Conservation (phyloP, 345 rosid species). For the Murraya paniculata region DNA sequence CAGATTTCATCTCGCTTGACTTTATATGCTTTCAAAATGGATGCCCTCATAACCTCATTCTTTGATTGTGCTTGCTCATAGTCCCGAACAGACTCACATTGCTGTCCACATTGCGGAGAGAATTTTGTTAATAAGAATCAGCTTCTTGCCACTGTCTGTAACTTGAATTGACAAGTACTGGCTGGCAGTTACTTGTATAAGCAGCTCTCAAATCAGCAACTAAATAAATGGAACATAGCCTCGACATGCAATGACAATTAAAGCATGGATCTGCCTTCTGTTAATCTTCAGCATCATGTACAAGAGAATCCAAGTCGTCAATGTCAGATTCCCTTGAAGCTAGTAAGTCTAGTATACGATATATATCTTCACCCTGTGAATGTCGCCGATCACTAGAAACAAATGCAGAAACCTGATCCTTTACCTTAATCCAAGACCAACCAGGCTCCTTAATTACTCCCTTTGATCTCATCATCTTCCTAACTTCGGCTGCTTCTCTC, state of each 20-base stretch:
- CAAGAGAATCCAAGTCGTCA: conserved; percentile 25
- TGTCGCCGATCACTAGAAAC: conserved; percentile 65
- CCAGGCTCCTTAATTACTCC: conserved; percentile 87
- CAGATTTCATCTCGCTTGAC: background rate
- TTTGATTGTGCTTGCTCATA: background rate
- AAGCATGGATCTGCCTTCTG: conserved; percentile 5
- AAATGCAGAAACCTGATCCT: conserved; percentile 51
- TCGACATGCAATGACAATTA: conserved; percentile 5
- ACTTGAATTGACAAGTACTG: background rate
- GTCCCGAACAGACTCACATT: background rate
- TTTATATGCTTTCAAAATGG: background rate
- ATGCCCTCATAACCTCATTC: background rate
- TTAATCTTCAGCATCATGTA: conserved; percentile 22
- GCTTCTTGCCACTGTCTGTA: conserved; percentile 8
- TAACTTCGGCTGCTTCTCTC: conserved; percentile 72
- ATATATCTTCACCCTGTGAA: conserved; percentile 51
- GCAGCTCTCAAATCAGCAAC: background rate
- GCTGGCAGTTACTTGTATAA: background rate
- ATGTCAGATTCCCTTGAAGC: conserved; percentile 29
- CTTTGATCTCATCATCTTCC: conserved; percentile 66
- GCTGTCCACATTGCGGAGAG: background rate
- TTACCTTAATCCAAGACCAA: conserved; percentile 75
- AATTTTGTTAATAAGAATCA: background rate
- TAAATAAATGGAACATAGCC: no score
- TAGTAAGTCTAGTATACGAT: conserved; percentile 46